Base-by-base conservation (phyloP, 768 basidiomycete species). In the Dacryopinax spathularia region DNA sequence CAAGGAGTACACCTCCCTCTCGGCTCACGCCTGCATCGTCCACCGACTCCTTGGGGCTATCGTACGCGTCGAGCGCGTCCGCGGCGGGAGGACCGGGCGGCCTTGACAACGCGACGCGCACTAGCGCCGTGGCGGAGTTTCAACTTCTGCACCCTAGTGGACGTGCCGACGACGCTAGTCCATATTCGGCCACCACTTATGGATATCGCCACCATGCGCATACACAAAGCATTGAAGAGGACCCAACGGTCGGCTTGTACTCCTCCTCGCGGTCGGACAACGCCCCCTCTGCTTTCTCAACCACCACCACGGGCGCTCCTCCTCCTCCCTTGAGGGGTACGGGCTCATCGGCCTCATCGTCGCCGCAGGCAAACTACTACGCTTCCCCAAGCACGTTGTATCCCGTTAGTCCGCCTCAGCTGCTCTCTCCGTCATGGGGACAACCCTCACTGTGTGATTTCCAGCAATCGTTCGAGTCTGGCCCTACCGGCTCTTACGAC, bases 91-190 rank as follows among this genome's bases (percentile, higher is more conserved):
- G 39, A 5, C 18, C 39, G 39, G 7, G 18, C 39, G 18, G 22
- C 18, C 48, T 56, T 56, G 48, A 56, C 48, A 56, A 56, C 48
- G 48, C 48, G 48, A 56, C 48, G 48, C 48, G 48, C 20, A 13
- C 48, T 56, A 56, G 48, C 48, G 48, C 48, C 31, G 25, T 31
- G 29, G 48, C 48, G 48, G 48, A 56, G 48, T 27, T 56, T 56
- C 48, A 56, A 56, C 25, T 56, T 56, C 48, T 56, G 48, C 48
- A 56, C 48, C 48, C 48, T 56, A 56, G 48, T 56, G 48, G 48
- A 56, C 48, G 48, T 56, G 48, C 48, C 48, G 29, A 56, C 29
- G 48, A 31, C 48, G 48, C 48, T 56, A 56, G 48, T 56, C 48
- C 48, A 56, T 56, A 56, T 56, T 29, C 12, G 48, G 48, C 48